Conservation (phyloP, 2,329 filamentous ascomycete genomes). For the Trichoderma citrinoviride region DNA sequence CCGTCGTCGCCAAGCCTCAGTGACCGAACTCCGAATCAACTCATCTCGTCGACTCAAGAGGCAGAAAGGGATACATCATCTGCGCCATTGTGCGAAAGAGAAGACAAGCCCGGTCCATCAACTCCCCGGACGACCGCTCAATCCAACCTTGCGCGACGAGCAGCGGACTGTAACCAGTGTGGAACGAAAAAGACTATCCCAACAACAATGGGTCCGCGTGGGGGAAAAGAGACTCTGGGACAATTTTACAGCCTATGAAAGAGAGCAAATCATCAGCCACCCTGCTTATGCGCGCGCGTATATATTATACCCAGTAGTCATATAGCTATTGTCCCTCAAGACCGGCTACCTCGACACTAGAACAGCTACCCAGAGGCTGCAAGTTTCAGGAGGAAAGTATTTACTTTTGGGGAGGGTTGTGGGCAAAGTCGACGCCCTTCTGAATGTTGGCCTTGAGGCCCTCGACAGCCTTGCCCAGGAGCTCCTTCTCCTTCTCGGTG, state of each 20-base stretch:
- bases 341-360: conserved; percentile 32
- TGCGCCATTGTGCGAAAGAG: too few species aligned
- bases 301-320: conserved; percentile 39
- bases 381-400: conserved; percentile 32
- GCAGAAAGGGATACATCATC: too few species aligned
- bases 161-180: not conserved
- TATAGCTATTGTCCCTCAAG: conserved; percentile 35
- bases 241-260: conserved; percentile 38
- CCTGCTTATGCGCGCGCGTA: conserved; percentile 34
- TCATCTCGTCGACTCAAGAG: too few species aligned
- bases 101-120: too few species aligned
- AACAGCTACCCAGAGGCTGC: conserved; percentile 28
- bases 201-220: not conserved
- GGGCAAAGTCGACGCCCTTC: conserved; percentile 88
- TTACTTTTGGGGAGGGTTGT: conserved; percentile 88
- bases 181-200: not conserved
- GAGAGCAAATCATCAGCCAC: conserved; percentile 39
- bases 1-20: conserved; percentile 53
- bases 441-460: conserved; percentile 89
- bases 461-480: conserved; percentile 71
- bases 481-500: conserved; percentile 83
- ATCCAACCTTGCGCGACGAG: not conserved
- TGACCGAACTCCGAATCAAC: not conserved
- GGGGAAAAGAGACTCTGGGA: conserved; percentile 20
- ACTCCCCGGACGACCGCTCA: too few species aligned